Conservation (phyloP, 108 stramenopile species). For the Stephanodiscus triporus region DNA sequence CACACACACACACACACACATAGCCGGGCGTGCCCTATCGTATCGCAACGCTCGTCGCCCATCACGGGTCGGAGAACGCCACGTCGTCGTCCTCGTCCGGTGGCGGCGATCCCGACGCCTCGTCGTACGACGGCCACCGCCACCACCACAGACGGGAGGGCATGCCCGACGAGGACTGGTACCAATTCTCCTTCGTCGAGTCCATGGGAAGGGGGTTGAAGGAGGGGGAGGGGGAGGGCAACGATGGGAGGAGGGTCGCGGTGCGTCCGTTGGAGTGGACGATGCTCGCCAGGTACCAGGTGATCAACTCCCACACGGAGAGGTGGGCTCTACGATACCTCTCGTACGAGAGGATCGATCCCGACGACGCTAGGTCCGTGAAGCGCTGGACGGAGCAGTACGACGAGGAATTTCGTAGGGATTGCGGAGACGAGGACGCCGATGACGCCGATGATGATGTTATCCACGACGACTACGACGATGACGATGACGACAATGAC, state of each 20-base stretch:
- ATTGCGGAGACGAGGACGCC: conserved; percentile 1
- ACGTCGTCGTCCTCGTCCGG: no score
- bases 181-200: background rate
- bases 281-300: conserved; percentile 30
- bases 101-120: no score
- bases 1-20: no score
- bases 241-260: no score
- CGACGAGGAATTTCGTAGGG: conserved; percentile 1
- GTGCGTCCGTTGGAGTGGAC: conserved; percentile 40
- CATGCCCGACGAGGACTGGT: conserved; percentile 32
- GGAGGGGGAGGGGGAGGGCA: no score
- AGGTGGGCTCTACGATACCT: conserved; percentile 33
- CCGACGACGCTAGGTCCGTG: no score
- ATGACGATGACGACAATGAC: background rate
- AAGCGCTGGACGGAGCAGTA: conserved; percentile 22
- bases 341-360: no score
- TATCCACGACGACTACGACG: background rate
- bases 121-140: no score
- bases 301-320: conserved; percentile 37
- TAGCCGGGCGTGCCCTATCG: conserved; percentile 37
- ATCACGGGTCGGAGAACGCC: conserved; percentile 22
- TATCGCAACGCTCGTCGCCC: conserved; percentile 13
- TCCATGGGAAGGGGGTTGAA: no score
- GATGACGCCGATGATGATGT: background rate
- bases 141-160: no score